phyloP scores from a whole-genome alignment of 129 eudicot species.

The Centrapalus pauciflorus region DNA sequence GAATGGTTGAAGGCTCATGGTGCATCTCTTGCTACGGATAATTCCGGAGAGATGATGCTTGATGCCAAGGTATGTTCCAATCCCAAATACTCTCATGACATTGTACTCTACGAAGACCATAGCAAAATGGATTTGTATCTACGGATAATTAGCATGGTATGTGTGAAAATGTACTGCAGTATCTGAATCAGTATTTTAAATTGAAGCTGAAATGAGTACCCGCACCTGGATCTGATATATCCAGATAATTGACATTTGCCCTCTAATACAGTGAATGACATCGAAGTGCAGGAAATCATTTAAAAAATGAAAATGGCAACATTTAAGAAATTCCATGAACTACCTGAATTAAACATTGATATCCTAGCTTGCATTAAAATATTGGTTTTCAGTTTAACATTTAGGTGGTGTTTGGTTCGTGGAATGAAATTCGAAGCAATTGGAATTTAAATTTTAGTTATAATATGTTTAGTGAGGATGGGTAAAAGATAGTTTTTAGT shows the following conservation, averaged over 20 bases:
- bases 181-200: not conserved
- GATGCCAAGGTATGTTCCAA: conserved; percentile 68
- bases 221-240: not conserved
- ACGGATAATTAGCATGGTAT: not conserved
- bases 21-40: conserved; percentile 62
- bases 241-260: not conserved
- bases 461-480: too few relatives aligned
- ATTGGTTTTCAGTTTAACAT: not conserved
- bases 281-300: too few relatives aligned
- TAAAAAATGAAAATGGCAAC: too few relatives aligned
- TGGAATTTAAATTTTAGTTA: too few relatives aligned
- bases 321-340: not conserved
- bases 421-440: too few relatives aligned
- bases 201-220: not conserved
- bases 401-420: too few relatives aligned
- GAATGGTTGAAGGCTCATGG: conserved; percentile 99
- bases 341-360: not conserved
- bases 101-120: not conserved
- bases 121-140: not conserved
- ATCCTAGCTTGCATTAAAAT: too few relatives aligned
- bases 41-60: conserved; percentile 63
- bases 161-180: not conserved
- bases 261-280: not conserved
- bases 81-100: not conserved
- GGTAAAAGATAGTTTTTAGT: too few relatives aligned